Evolutionary conservation across 2,329 filamentous ascomycete species (phyloP), one percentile per base, ranked within the genome.

Genomic region (Scytalidium lignicola): DNA sequence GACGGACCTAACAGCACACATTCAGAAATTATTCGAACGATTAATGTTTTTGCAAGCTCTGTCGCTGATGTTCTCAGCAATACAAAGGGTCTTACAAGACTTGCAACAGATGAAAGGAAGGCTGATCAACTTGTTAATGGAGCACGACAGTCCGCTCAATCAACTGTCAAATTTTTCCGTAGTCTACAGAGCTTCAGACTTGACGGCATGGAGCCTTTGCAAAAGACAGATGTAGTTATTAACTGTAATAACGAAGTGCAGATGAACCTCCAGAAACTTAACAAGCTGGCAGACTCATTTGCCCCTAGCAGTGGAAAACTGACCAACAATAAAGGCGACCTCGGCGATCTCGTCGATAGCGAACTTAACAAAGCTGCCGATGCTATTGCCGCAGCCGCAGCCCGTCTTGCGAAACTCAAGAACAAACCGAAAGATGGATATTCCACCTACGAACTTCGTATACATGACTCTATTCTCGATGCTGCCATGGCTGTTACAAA

Each of bases 241-340:
- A 95, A 93, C 71, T 92, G 88, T 75, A 97, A 96, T 70, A 89
- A 95, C 56, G 93, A 99, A 57, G 91, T 97, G 9, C 89, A 96
- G 66, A 86, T 95, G 70, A 90, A 95, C 58, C 76, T 99, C 46
- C 92, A 97, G 72, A 88, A 87, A 64, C 79, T 99, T 56, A 96
- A 90, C 67, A 96, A 96, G 73, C 75, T 96, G 44, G 90, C 92
- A 1, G 93, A 99, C 66, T 80, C 85, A 0, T 96, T 97, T 61
- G 89, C 91, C 2, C 92, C 92, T 1, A 91, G 89, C 67, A 89
- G 88, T 55, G 83, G 79, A 65, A 93, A 92, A 72, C 78, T 97
- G 53, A 80, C 79, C 43, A 84, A 82, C 57, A 80, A 80, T 55
- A 85, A 85, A 66, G 92, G 91, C 41, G 93, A 97, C 65, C 73